phyloP scores from a whole-genome alignment of 2,329 filamentous ascomycete species.

The Fusarium sp. region DNA sequence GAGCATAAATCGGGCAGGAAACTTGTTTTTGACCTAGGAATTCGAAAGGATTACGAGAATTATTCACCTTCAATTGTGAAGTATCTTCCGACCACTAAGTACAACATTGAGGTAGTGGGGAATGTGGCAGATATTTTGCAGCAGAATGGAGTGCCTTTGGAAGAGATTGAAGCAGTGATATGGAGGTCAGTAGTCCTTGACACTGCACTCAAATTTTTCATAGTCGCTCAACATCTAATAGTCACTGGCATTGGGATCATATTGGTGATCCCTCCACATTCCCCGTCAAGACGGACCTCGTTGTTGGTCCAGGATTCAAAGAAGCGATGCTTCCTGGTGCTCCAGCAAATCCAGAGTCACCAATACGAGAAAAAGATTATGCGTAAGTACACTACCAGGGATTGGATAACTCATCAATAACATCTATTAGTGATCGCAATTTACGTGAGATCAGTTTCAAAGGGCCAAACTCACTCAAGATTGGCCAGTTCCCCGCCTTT shows the following conservation, averaged over 20 bases:
- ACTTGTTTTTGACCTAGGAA: conserved; percentile 52
- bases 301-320: conserved; percentile 69
- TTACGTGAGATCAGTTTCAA: conserved; percentile 51
- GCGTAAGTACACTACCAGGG: conserved; percentile 23
- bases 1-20: conserved; percentile 51
- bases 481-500: conserved; percentile 57
- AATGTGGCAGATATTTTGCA: conserved; percentile 46
- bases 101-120: conserved; percentile 47
- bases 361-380: conserved; percentile 56
- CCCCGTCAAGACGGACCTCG: conserved; percentile 60
- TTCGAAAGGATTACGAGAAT: conserved; percentile 51
- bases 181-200: conserved; percentile 36
- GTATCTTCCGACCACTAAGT: conserved; percentile 49
- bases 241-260: conserved; percentile 68
- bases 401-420: background rate
- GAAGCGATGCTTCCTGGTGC: conserved; percentile 62
- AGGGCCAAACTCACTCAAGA: conserved; percentile 45
- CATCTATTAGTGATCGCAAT: conserved; percentile 39
- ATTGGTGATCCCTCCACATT: conserved; percentile 66
- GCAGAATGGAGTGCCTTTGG: conserved; percentile 10
- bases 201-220: too few relatives aligned
- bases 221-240: conserved; percentile 4
- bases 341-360: conserved; percentile 57
- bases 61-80: conserved; percentile 47
- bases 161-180: conserved; percentile 41